Percentiles rank a stretch among this genome's conserved stretches.
phyloP scores from a whole-genome alignment of 257 asterid genomes.

The Asclepias syriaca region DNA sequence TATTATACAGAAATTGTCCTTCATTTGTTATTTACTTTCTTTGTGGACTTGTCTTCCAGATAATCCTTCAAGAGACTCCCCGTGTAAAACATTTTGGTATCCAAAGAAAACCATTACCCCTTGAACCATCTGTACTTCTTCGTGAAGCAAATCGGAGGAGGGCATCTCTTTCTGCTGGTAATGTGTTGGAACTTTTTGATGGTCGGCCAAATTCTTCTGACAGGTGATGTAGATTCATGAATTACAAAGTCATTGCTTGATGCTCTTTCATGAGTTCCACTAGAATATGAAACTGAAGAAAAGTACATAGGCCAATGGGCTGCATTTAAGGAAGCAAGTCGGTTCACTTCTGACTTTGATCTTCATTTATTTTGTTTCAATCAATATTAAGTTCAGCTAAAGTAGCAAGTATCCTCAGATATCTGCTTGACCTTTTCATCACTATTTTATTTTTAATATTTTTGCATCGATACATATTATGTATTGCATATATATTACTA shows the following conservation, averaged over 20 bases:
- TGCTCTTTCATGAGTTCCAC: neutral
- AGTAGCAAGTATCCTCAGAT: neutral
- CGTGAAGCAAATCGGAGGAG: constrained; percentile 98
- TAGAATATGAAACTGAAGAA: neutral
- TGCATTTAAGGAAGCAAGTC: constrained; percentile 5
- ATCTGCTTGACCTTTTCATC: neutral
- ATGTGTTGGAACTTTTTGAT: constrained; percentile 74
- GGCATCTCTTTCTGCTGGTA: constrained; percentile 98
- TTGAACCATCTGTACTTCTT: constrained; percentile 92
- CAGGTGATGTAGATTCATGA: constrained; percentile 48
- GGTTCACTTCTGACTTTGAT: constrained; percentile 1
- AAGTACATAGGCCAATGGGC: neutral
- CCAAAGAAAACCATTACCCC: constrained; percentile 94
- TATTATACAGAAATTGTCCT: neutral
- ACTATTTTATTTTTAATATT: neutral
- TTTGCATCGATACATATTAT: neutral
- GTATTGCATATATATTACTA: neutral
- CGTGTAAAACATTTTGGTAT: constrained; percentile 78
- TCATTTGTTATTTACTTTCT: constrained; percentile 9
- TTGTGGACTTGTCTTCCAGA: constrained; percentile 34
- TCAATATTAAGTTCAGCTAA: neutral
- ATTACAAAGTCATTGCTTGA: constrained; percentile 5
- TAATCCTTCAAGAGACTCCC: constrained; percentile 81
- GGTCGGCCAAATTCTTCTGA: constrained; percentile 57
- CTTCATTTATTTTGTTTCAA: neutral